phyloP scores from a whole-genome alignment of 257 asterid species.

The Leonotis leonurus region DNA sequence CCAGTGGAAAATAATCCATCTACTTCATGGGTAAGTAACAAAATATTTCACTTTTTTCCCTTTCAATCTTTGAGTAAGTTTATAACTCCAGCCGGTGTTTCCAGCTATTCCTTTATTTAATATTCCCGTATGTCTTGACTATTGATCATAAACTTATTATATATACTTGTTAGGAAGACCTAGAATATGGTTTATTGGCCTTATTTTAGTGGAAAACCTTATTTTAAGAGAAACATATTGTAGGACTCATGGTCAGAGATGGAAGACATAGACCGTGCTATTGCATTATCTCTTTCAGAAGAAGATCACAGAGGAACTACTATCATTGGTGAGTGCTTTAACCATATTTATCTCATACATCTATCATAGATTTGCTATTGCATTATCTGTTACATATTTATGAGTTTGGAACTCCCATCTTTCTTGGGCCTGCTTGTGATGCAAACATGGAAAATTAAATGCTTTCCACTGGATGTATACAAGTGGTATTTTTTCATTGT shows the following conservation, averaged over 20 bases:
- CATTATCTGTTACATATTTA: conserved; percentile 16
- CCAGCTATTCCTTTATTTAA: neutral
- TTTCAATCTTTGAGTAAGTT: neutral
- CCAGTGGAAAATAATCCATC: conserved; percentile 53
- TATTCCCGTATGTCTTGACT: neutral
- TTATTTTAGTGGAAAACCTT: conserved; percentile 7
- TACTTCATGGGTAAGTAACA: conserved; percentile 55
- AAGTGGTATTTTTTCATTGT: neutral
- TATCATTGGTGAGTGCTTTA: conserved; percentile 42
- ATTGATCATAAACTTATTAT: neutral
- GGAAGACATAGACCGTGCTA: conserved; percentile 83
- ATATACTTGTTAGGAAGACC: neutral
- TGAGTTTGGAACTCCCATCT: no score
- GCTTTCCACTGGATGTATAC: neutral
- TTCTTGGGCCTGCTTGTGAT: neutral
- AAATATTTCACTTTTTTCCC: neutral
- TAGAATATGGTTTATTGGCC: no score
- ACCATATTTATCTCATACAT: neutral
- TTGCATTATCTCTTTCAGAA: conserved; percentile 80
- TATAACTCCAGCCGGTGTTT: neutral
- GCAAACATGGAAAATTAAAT: neutral
- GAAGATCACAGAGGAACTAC: conserved; percentile 57
- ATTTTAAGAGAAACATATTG: conserved; percentile 14
- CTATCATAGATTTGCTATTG: neutral
- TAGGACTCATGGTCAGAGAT: conserved; percentile 66